A percentile compares a stretch with the other conserved stretches of the same genome.
Evolutionary conservation across 768 basidiomycete species (phyloP).

Genomic region (Kwoniella dejecticola): DNA sequence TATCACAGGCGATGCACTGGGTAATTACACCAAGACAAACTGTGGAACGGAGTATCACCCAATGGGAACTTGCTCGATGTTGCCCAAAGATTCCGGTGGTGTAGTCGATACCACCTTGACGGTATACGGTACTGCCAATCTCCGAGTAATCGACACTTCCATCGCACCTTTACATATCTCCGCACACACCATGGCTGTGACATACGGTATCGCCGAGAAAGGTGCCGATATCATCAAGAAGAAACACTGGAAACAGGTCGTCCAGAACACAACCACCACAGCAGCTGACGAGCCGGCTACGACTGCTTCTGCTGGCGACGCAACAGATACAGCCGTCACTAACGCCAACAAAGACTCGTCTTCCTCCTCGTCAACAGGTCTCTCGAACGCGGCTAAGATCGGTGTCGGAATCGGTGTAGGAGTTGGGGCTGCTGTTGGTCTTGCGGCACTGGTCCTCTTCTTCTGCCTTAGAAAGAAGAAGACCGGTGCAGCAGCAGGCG

Average conservation of each 20-base stretch:
- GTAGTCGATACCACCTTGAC: constrained; percentile 64
- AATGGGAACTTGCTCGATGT: constrained; percentile 63
- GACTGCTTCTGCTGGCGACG: constrained; percentile 32
- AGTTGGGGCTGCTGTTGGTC: constrained; percentile 33
- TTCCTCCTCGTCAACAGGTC: background rate
- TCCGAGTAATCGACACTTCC: constrained; percentile 62
- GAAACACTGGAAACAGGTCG: constrained; percentile 54
- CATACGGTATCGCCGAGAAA: constrained; percentile 61
- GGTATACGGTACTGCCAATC: constrained; percentile 65
- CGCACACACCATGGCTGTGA: constrained; percentile 59
- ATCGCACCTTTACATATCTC: constrained; percentile 64
- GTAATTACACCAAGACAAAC: constrained; percentile 57
- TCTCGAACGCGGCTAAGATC: constrained; percentile 36
- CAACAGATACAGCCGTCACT: constrained; percentile 33
- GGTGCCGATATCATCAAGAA: constrained; percentile 59
- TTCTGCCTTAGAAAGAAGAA: constrained; percentile 38
- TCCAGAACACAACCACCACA: constrained; percentile 23
- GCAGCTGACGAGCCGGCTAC: background rate
- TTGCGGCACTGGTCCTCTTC: constrained; percentile 40
- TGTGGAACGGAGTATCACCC: constrained; percentile 62
- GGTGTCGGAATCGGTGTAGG: constrained; percentile 45
- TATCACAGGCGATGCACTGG: constrained; percentile 62
- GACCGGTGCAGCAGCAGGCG: constrained; percentile 19
- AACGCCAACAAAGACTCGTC: constrained; percentile 18
- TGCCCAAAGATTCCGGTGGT: constrained; percentile 62